Conservation (phyloP, 306 rosid genomes). For the Castanospermum australe region DNA sequence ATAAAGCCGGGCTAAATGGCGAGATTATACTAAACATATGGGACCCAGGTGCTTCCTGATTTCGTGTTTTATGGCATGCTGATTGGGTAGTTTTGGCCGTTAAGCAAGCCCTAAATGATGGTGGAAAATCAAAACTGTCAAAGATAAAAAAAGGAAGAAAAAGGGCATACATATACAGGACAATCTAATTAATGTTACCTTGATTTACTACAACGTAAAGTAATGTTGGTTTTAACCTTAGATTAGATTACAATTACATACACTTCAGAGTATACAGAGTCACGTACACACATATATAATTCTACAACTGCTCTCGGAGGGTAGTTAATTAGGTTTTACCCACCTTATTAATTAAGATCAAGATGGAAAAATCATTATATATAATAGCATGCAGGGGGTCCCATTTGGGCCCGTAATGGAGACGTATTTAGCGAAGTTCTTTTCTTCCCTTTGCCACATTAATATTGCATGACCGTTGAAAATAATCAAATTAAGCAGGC, state of each 20-base stretch:
- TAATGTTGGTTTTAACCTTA: background rate
- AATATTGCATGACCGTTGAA: background rate
- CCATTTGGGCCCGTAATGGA: background rate
- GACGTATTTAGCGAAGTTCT: background rate
- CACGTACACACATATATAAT: background rate
- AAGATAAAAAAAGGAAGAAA: background rate
- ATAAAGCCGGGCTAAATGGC: slow-evolving; percentile 37
- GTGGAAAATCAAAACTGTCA: slow-evolving; percentile 7
- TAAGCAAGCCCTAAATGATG: slow-evolving; percentile 58
- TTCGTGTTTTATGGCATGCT: slow-evolving; percentile 61
- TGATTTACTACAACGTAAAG: background rate
- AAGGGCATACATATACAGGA: background rate
- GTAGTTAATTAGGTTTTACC: slow-evolving; percentile 40
- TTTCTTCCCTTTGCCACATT: background rate
- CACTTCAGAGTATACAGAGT: background rate
- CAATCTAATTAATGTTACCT: background rate
- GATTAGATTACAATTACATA: background rate
- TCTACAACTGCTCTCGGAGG: slow-evolving; percentile 22
- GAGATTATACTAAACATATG: slow-evolving; percentile 61
- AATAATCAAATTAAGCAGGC: background rate
- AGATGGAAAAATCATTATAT: slow-evolving; percentile 3
- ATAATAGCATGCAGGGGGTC: slow-evolving; percentile 21
- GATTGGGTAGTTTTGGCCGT: slow-evolving; percentile 72
- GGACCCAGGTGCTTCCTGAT: slow-evolving; percentile 59
- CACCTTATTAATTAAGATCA: slow-evolving; percentile 21